phyloP scores from a whole-genome alignment of 352 stramenopile species.

The Phytophthora pinifolia region DNA sequence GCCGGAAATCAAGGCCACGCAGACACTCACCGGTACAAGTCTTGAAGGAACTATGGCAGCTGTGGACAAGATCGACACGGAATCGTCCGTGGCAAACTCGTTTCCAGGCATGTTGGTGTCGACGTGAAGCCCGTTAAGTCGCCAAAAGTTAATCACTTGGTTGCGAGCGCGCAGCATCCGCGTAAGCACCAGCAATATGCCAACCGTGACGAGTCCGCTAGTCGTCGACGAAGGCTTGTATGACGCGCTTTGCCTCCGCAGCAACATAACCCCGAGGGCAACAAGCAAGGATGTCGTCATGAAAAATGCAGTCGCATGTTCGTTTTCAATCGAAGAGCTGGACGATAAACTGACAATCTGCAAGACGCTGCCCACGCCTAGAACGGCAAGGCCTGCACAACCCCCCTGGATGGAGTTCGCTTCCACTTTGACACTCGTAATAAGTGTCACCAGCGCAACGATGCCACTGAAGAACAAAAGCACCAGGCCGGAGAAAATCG shows the following conservation, averaged over 20 bases:
- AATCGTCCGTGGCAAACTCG: constrained; percentile 78
- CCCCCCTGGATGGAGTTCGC: too few relatives aligned
- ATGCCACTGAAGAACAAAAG: constrained; percentile 37
- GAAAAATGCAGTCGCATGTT: constrained; percentile 85
- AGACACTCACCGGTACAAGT: constrained; percentile 28
- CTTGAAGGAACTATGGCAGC: constrained; percentile 39
- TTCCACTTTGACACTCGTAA: not conserved
- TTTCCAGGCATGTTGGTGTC: constrained; percentile 52
- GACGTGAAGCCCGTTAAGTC: constrained; percentile 61
- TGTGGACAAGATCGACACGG: constrained; percentile 80
- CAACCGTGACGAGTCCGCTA: constrained; percentile 21
- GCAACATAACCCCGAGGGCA: constrained; percentile 17
- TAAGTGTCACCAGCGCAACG: constrained; percentile 19
- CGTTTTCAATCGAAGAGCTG: constrained; percentile 89
- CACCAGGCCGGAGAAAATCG: constrained; percentile 39
- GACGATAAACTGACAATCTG: constrained; percentile 73
- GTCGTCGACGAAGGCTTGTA: not conserved
- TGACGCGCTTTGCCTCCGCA: constrained; percentile 12
- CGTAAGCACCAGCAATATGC: constrained; percentile 40
- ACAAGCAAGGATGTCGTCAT: constrained; percentile 55
- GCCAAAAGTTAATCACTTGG: constrained; percentile 89
- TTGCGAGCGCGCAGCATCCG: constrained; percentile 75
- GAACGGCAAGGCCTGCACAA: too few relatives aligned
- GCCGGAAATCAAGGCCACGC: constrained; percentile 38
- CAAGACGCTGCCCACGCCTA: constrained; percentile 27